phyloP scores from a whole-genome alignment of 1,284 basidiomycete species.

The Melanopsichium pennsylvanicum region DNA sequence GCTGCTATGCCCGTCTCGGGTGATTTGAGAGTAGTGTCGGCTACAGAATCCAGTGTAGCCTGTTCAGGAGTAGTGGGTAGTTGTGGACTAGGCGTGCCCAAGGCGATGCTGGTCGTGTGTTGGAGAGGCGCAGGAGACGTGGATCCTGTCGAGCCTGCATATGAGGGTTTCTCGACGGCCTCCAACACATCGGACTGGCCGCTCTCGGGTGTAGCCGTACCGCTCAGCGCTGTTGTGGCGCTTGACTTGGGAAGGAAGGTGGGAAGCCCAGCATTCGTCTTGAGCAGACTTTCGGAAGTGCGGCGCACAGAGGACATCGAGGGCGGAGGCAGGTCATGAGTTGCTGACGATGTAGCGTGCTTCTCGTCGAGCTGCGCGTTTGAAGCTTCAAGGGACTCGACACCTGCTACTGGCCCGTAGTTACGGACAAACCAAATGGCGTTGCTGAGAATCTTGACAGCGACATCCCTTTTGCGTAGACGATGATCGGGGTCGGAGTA shows the following conservation, averaged over 20 bases:
- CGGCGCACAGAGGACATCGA: slow-evolving; percentile 18
- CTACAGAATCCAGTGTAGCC: neutral
- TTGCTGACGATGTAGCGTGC: neutral
- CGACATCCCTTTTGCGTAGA: slow-evolving; percentile 56
- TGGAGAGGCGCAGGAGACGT: neutral
- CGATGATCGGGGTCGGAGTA: slow-evolving; percentile 32
- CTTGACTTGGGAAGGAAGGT: slow-evolving; percentile 36
- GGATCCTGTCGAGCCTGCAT: neutral
- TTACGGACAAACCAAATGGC: slow-evolving; percentile 56
- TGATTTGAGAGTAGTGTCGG: neutral
- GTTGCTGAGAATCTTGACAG: slow-evolving; percentile 55
- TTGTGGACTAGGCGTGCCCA: slow-evolving; percentile 3
- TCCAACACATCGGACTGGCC: slow-evolving; percentile 14
- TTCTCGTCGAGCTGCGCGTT: neutral
- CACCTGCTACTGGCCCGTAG: slow-evolving; percentile 40
- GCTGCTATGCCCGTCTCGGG: neutral
- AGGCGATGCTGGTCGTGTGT: neutral
- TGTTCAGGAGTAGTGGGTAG: neutral
- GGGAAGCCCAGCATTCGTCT: slow-evolving; percentile 31
- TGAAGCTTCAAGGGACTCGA: slow-evolving; percentile 11
- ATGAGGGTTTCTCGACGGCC: slow-evolving; percentile 6
- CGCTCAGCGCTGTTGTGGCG: slow-evolving; percentile 46
- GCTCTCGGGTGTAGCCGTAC: slow-evolving; percentile 39
- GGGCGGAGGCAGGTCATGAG: slow-evolving; percentile 10
- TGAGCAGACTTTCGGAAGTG: slow-evolving; percentile 37